Percentiles rank a stretch among this genome's conserved stretches.
Conservation (phyloP, 2,329 filamentous ascomycete genomes). For the Teratosphaeria gauchensis region DNA sequence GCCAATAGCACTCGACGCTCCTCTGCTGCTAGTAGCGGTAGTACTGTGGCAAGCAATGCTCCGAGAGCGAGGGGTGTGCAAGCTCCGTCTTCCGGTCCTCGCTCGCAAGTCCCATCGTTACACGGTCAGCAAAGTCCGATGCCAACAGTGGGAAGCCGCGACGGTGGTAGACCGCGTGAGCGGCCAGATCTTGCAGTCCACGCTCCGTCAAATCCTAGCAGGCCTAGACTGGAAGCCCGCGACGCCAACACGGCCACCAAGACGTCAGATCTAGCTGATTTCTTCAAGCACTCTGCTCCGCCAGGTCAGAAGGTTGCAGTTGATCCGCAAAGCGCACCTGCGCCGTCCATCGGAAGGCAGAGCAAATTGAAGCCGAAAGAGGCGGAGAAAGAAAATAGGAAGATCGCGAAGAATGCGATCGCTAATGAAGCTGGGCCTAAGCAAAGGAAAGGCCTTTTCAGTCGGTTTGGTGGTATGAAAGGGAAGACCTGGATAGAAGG, state of each 20-base stretch:
- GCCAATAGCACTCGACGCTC: conserved; percentile 1
- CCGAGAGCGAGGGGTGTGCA: not conserved
- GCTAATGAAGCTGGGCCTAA: not conserved
- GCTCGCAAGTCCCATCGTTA: not conserved
- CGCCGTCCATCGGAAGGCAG: conserved; percentile 8
- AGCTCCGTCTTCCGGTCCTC: not conserved
- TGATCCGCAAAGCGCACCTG: conserved; percentile 10
- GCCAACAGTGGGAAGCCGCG: not conserved
- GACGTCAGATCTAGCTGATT: conserved; percentile 16
- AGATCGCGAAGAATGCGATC: conserved; percentile 2
- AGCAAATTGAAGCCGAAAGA: conserved; percentile 10
- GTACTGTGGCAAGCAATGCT: not conserved
- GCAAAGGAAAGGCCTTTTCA: not conserved
- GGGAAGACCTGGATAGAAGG: not conserved
- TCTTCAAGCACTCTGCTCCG: conserved; percentile 33
- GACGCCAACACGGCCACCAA: not conserved
- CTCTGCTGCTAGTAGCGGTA: not conserved
- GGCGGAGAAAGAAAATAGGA: conserved; percentile 5
- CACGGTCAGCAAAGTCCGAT: not conserved
- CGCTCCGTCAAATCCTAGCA: not conserved
- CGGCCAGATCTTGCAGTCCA: not conserved
- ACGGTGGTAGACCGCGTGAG: not conserved
- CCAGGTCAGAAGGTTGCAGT: conserved; percentile 2
- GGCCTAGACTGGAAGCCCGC: conserved; percentile 3
- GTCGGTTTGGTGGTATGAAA: not conserved